These are phyloP conservation scores for Fusarium aywerte DNA, from an alignment of 2,329 filamentous ascomycete species.

Conservation along the genomic window DNA sequence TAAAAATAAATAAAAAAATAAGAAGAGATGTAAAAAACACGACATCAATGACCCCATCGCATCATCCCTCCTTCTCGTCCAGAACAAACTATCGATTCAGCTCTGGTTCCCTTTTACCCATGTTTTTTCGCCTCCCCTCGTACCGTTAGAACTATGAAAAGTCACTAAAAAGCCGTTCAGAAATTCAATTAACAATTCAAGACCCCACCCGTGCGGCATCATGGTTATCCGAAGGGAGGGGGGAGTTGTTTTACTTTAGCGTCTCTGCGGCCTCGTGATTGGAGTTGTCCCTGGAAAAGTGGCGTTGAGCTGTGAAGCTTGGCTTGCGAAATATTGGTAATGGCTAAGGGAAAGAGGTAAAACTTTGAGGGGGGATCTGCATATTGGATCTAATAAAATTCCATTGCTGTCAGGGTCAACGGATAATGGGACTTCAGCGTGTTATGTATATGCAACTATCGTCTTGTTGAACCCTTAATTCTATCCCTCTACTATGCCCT, in stretches of 20 bases:
- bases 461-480: slow-evolving; percentile 3
- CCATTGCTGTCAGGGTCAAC: slow-evolving; percentile 7
- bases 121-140: slow-evolving; percentile 18
- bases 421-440: not conserved
- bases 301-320: slow-evolving; percentile 34
- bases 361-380: not conserved
- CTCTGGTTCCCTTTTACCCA: slow-evolving; percentile 1
- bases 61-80: slow-evolving; percentile 6
- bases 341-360: not conserved
- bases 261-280: slow-evolving; percentile 33
- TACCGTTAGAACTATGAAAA: not conserved
- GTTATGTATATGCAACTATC: not conserved
- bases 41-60: not conserved
- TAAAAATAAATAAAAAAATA: not conserved
- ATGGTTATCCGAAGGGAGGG: slow-evolving; percentile 25
- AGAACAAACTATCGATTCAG: slow-evolving; percentile 19
- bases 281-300: slow-evolving; percentile 29
- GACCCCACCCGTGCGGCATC: slow-evolving; percentile 23
- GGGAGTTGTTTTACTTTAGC: slow-evolving; percentile 21
- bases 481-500: slow-evolving; percentile 12
- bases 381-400: slow-evolving; percentile 18
- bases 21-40: not conserved
- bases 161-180: slow-evolving; percentile 2
- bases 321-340: slow-evolving; percentile 25
- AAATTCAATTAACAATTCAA: slow-evolving; percentile 33